phyloP scores from a whole-genome alignment of 345 rosid genomes.

The Populus tremula region DNA sequence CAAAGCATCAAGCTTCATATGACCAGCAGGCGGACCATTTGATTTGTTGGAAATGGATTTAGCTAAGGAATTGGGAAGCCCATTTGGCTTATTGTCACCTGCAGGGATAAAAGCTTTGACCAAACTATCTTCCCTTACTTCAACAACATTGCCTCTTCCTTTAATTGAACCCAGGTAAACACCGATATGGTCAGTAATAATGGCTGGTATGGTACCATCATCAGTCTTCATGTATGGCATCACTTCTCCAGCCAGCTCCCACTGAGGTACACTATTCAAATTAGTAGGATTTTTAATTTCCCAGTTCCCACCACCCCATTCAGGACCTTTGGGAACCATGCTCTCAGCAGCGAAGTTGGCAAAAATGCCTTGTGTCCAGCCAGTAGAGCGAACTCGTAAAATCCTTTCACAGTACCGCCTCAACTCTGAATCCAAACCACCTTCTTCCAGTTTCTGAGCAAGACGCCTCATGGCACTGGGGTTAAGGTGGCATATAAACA shows the following conservation, averaged over 20 bases:
- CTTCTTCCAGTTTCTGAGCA: constrained; percentile 96
- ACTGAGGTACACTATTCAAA: constrained; percentile 79
- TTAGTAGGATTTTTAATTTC: constrained; percentile 88
- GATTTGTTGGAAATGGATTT: constrained; percentile 46
- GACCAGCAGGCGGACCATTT: constrained; percentile 45
- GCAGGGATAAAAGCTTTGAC: constrained; percentile 56
- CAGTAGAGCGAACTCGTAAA: constrained; percentile 83
- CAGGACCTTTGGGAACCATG: constrained; percentile 96
- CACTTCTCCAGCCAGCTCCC: constrained; percentile 97
- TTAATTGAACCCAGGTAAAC: constrained; percentile 86
- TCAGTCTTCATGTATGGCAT: constrained; percentile 97
- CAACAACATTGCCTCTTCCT: constrained; percentile 89
- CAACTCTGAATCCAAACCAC: constrained; percentile 73
- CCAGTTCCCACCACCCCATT: constrained; percentile 99
- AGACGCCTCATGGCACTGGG: constrained; percentile 98
- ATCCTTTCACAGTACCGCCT: constrained; percentile 93
- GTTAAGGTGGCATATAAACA: constrained; percentile 95
- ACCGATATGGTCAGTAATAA: constrained; percentile 83
- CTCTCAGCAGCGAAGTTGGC: constrained; percentile 99
- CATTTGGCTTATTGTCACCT: constrained; percentile 47
- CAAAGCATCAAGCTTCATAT: constrained; percentile 50
- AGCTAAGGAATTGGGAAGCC: constrained; percentile 36
- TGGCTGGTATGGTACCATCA: constrained; percentile 89
- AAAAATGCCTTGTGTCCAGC: constrained; percentile 98
- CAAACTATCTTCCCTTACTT: constrained; percentile 82